These are phyloP conservation scores for Medicago lupulina DNA, from an alignment of 306 rosid species.

Conservation along the genomic window DNA sequence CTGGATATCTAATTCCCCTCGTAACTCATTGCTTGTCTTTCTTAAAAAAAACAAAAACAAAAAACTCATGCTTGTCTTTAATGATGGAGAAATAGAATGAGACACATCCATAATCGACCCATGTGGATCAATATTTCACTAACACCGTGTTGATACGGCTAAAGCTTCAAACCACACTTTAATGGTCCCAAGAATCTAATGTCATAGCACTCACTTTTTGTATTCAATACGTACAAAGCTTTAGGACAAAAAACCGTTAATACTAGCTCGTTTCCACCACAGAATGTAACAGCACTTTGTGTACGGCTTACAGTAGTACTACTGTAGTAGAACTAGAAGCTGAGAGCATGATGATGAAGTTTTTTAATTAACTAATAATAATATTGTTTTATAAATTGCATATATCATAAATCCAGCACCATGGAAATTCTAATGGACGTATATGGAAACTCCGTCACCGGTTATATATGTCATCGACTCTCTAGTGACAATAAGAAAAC, in stretches of 20 bases:
- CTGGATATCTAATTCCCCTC: no score
- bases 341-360: not conserved
- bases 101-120: not conserved
- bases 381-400: not conserved
- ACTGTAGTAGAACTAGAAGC: not conserved
- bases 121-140: slow-evolving; percentile 13
- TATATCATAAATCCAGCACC: slow-evolving; percentile 1
- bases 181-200: slow-evolving; percentile 44
- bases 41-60: no score
- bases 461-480: no score
- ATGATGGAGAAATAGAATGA: not conserved
- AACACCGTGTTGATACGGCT: slow-evolving; percentile 45
- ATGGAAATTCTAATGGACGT: not conserved
- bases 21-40: no score
- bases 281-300: not conserved
- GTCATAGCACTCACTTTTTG: slow-evolving; percentile 10
- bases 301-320: not conserved
- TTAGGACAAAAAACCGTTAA: not conserved
- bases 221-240: slow-evolving; percentile 17
- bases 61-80: no score
- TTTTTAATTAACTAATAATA: no score
- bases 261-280: slow-evolving; percentile 27
- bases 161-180: slow-evolving; percentile 41
- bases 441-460: no score
- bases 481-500: no score